Conservation (phyloP, 1,284 basidiomycete species). For the Termitomyces sp. region DNA sequence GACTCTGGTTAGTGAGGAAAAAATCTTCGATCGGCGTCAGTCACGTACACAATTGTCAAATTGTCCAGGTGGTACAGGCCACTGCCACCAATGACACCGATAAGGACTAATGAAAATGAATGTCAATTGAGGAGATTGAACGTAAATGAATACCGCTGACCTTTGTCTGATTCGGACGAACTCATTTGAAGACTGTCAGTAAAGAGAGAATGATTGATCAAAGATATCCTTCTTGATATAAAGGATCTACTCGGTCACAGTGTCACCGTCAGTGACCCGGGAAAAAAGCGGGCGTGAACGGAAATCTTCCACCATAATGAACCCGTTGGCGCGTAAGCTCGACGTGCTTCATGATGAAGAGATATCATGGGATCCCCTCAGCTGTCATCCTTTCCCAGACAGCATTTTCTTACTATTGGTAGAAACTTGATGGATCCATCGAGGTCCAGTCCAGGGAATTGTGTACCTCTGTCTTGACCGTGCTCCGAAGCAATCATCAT, state of each 20-base stretch:
- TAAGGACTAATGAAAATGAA: conserved; percentile 49
- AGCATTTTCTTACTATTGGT: too few relatives aligned
- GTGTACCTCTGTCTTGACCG: too few relatives aligned
- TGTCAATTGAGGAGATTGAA: background rate
- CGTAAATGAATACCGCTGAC: background rate
- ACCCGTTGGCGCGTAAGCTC: too few relatives aligned
- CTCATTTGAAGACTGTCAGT: background rate
- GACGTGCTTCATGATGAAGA: too few relatives aligned
- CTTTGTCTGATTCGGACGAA: conserved; percentile 7
- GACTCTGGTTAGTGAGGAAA: background rate
- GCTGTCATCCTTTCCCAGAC: too few relatives aligned
- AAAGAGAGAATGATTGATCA: background rate
- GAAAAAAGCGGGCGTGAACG: too few relatives aligned
- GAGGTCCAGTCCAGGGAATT: too few relatives aligned
- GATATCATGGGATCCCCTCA: too few relatives aligned
- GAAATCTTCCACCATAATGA: too few relatives aligned
- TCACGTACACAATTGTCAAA: conserved; percentile 72
- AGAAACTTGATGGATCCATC: too few relatives aligned
- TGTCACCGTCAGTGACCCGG: background rate
- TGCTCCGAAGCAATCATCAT: too few relatives aligned
- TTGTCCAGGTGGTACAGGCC: conserved; percentile 89
- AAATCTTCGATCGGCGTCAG: conserved; percentile 21
- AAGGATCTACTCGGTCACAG: background rate
- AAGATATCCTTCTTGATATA: background rate
- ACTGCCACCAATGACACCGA: conserved; percentile 83